Conservation (phyloP, 768 basidiomycete genomes). For the Rhodotorula babjevae region DNA sequence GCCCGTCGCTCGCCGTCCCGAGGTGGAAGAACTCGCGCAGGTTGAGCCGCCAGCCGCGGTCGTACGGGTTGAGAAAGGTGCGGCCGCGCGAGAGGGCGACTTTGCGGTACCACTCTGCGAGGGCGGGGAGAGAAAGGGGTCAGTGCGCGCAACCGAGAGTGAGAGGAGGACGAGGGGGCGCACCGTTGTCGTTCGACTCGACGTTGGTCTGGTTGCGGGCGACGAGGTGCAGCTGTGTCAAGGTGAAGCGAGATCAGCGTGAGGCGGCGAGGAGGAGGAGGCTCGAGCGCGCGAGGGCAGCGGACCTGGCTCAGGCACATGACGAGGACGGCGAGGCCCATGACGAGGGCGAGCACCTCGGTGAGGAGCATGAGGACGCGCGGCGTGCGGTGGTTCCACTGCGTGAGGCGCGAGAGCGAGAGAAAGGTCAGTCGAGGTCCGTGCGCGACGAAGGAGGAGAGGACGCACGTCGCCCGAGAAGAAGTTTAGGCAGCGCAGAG, state of each 20-base stretch:
- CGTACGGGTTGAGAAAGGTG: conserved; percentile 87
- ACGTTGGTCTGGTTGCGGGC: conserved; percentile 77
- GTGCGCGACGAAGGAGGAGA: background rate
- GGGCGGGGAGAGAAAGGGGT: background rate
- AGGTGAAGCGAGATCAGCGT: background rate
- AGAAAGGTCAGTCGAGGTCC: conserved; percentile 11
- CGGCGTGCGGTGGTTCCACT: conserved; percentile 65
- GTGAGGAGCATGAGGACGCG: conserved; percentile 64
- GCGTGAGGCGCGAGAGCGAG: background rate
- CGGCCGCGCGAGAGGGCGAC: conserved; percentile 66
- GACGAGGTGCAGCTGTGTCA: conserved; percentile 56
- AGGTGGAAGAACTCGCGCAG: conserved; percentile 82
- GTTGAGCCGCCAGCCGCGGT: conserved; percentile 71
- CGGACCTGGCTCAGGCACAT: conserved; percentile 67
- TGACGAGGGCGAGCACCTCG: conserved; percentile 69
- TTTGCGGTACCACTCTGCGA: conserved; percentile 59
- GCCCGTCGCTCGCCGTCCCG: conserved; percentile 50
- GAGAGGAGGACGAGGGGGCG: background rate
- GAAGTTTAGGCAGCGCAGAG: conserved; percentile 56
- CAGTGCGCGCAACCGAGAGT: background rate
- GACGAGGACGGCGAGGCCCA: conserved; percentile 67
- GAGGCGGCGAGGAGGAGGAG: background rate
- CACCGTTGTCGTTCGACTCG: conserved; percentile 77
- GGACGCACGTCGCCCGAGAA: conserved; percentile 46
- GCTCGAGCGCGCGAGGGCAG: background rate